A percentile compares a stretch with the other conserved stretches of the same genome.
These are phyloP conservation scores for Graphiopsis chlorocephala DNA, from an alignment of 2,329 filamentous ascomycete genomes.

Conservation along the genomic window DNA sequence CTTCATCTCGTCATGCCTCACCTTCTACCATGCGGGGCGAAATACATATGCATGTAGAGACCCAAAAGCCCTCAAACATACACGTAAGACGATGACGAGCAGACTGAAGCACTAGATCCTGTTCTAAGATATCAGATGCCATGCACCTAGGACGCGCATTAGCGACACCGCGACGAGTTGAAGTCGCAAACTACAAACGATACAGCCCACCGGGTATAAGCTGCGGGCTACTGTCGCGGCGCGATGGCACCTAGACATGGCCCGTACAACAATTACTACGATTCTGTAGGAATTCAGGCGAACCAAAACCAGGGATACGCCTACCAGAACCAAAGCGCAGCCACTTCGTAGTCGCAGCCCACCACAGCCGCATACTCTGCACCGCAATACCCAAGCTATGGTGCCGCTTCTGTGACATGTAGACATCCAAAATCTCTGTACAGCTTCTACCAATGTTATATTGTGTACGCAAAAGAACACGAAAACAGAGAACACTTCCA, in stretches of 20 bases:
- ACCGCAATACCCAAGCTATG: conserved; percentile 20
- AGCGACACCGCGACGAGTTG: neutral
- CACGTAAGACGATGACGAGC: neutral
- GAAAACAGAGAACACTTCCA: no score
- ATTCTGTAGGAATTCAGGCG: conserved; percentile 32
- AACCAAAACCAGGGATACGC: conserved; percentile 24
- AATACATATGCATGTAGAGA: no score
- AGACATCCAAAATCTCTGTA: no score
- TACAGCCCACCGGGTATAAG: neutral
- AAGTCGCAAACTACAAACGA: neutral
- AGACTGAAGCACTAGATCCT: neutral
- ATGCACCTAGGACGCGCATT: neutral
- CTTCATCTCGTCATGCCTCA: no score
- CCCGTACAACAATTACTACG: conserved; percentile 31
- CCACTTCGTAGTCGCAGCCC: conserved; percentile 16
- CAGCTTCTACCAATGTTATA: no score
- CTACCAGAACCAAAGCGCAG: conserved; percentile 23
- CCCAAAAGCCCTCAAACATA: no score
- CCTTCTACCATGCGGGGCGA: no score
- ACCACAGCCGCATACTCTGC: conserved; percentile 4
- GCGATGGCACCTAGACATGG: conserved; percentile 6
- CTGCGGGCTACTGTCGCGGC: neutral
- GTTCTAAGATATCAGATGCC: neutral
- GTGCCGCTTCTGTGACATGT: no score
- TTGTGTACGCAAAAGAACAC: no score